Evolutionary conservation across 331 rosid species (phyloP).

Genomic region (Malus hybrid): DNA sequence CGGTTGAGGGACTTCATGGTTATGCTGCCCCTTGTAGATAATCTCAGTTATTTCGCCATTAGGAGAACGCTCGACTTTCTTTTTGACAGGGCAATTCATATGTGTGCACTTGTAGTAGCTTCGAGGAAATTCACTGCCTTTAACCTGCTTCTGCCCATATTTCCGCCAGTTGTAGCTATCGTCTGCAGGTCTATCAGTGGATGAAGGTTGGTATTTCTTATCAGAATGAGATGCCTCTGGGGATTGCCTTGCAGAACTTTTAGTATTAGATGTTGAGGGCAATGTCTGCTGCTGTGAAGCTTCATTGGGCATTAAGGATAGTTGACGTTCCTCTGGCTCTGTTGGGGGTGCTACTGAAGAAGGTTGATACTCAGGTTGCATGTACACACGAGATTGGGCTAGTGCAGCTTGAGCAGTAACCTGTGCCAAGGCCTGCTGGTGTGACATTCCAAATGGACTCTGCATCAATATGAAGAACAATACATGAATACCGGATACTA

Average conservation of each 20-base stretch:
- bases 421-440: conserved; percentile 97
- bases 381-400: conserved; percentile 68
- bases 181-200: conserved; percentile 68
- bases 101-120: conserved; percentile 94
- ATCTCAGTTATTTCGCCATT: conserved; percentile 90
- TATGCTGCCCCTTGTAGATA: conserved; percentile 90
- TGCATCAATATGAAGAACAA: conserved; percentile 35
- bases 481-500: conserved; percentile 5
- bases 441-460: conserved; percentile 99
- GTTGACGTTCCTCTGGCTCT: conserved; percentile 28
- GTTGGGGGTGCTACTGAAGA: conserved; percentile 36
- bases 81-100: conserved; percentile 82
- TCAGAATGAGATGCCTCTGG: conserved; percentile 48
- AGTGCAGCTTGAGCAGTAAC: conserved; percentile 95
- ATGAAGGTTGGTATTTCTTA: conserved; percentile 51
- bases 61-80: conserved; percentile 88
- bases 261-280: conserved; percentile 48
- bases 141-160: conserved; percentile 98
- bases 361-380: conserved; percentile 65
- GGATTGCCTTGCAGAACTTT: conserved; percentile 33
- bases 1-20: conserved; percentile 74
- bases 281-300: conserved; percentile 42
- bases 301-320: conserved; percentile 35
- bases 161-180: conserved; percentile 98
- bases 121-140: conserved; percentile 93